phyloP scores from a whole-genome alignment of 2,329 filamentous ascomycete species.

The Trichophyton equinum region DNA sequence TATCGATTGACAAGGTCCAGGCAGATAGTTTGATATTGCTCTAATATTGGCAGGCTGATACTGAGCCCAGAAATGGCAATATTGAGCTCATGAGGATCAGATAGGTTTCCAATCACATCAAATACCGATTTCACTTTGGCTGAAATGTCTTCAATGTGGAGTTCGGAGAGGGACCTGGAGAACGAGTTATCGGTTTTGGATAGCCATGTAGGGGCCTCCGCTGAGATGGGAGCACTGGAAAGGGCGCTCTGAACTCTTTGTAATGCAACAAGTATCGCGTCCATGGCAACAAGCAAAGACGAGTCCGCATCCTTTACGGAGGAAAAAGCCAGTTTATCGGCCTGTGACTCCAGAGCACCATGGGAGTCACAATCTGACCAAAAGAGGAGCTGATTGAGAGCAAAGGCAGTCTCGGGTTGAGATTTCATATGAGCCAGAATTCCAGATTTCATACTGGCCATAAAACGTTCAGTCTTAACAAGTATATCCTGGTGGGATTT shows the following conservation, averaged over 20 bases:
- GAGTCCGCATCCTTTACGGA: constrained; percentile 41
- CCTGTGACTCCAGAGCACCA: not conserved
- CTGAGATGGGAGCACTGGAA: constrained; percentile 43
- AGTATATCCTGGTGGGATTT: constrained; percentile 19
- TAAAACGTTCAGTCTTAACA: constrained; percentile 18
- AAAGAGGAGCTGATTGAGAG: constrained; percentile 51
- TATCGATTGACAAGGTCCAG: constrained; percentile 47
- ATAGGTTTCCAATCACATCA: constrained; percentile 33
- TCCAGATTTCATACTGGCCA: constrained; percentile 24
- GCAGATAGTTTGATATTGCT: constrained; percentile 57
- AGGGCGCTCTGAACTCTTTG: constrained; percentile 55
- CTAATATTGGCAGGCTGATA: constrained; percentile 56
- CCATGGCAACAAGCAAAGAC: constrained; percentile 51
- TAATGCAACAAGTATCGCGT: constrained; percentile 65
- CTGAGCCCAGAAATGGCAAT: constrained; percentile 47
- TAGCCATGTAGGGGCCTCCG: constrained; percentile 53
- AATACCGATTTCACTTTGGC: constrained; percentile 34
- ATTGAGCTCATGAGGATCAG: constrained; percentile 31
- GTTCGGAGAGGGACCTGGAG: constrained; percentile 42
- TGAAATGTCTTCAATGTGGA: constrained; percentile 48
- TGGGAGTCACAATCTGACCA: constrained; percentile 43
- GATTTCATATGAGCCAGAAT: constrained; percentile 35
- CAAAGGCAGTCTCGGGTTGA: constrained; percentile 50
- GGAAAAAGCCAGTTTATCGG: constrained; percentile 7
- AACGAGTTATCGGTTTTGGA: constrained; percentile 44